Evolutionary conservation across 2,329 filamentous ascomycete genomes (phyloP), one percentile per base, ranked within the genome.

Genomic region (Myriangium duriaei): DNA sequence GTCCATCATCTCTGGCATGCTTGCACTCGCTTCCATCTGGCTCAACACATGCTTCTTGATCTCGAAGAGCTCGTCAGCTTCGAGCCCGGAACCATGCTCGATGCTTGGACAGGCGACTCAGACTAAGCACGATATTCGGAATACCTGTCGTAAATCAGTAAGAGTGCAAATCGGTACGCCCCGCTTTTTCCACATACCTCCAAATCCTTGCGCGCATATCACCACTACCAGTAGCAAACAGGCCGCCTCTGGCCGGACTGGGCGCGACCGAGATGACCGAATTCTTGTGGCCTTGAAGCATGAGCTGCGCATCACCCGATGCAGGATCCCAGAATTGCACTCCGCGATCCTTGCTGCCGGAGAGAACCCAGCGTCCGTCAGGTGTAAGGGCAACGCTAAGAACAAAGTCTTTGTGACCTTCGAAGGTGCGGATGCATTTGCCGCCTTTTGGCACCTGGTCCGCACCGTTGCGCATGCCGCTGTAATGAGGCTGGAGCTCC

Each of bases 281-380:
- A 63, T 96, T 96, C 71, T 96, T 96, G 60, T 98, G 91, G 16
- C 91, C 91, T 61, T 96, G 91, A 45, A 98, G 73, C 91, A 96
- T 96, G 58, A 98, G 80, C 63, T 96, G 88, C 1, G 88, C 92
- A 48, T 83, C 80, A 24, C 88, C 91, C 13, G 86, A 95, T 51
- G 80, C 74, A 13, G 91, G 88, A 55, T 98, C 88, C 91, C 91
- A 98, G 69, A 98, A 96, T 57, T 96, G 91, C 14, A 98, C 91
- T 34, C 91, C 88, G 36, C 91, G 76, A 56, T 98, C 91, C 68
- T 98, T 98, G 45, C 86, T 94, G 31, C 91, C 91, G 46, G 85
- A 94, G 62, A 98, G 80, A 41, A 98, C 88, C 91, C 91, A 98
- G 52, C 80, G 75, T 46, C 83, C 82, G 57, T 96, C 87, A 11